Percentiles rank a stretch among this genome's conserved stretches.
Evolutionary conservation across 2,329 filamentous ascomycete genomes (phyloP).

Genomic region (Xylaria sp.): DNA sequence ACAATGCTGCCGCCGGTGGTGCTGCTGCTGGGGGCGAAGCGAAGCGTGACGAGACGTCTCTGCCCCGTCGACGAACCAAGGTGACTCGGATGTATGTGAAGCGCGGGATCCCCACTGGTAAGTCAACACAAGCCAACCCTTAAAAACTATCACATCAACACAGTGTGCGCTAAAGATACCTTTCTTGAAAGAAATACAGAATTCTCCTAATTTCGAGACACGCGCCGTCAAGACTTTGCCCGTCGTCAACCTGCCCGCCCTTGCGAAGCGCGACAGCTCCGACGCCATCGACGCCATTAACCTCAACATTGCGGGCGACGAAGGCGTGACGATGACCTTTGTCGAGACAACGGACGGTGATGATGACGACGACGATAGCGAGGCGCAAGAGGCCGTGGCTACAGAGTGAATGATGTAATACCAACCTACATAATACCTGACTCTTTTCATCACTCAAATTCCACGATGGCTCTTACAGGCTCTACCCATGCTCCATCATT

Average conservation of each 20-base stretch:
- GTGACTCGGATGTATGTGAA: slow-evolving; percentile 55
- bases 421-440: not conserved
- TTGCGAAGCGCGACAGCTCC: slow-evolving; percentile 35
- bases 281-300: slow-evolving; percentile 50
- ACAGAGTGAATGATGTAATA: slow-evolving; percentile 23
- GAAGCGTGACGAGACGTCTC: slow-evolving; percentile 36
- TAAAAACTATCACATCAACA: not conserved
- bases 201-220: slow-evolving; percentile 34
- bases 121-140: slow-evolving; percentile 36
- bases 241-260: slow-evolving; percentile 27
- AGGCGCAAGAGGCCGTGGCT: slow-evolving; percentile 32
- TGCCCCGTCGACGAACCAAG: slow-evolving; percentile 48
- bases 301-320: slow-evolving; percentile 50
- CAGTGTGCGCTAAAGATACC: slow-evolving; percentile 32
- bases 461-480: not conserved
- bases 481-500: not conserved
- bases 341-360: slow-evolving; percentile 46
- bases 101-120: slow-evolving; percentile 50
- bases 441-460: not conserved
- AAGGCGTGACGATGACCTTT: slow-evolving; percentile 55
- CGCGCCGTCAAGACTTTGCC: slow-evolving; percentile 35
- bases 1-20: slow-evolving; percentile 33
- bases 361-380: slow-evolving; percentile 38
- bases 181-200: slow-evolving; percentile 37
- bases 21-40: slow-evolving; percentile 19